Evolutionary conservation across 1,284 basidiomycete genomes (phyloP), one percentile per base, ranked within the genome.

Genomic region (Mycosarcoma maydis): DNA sequence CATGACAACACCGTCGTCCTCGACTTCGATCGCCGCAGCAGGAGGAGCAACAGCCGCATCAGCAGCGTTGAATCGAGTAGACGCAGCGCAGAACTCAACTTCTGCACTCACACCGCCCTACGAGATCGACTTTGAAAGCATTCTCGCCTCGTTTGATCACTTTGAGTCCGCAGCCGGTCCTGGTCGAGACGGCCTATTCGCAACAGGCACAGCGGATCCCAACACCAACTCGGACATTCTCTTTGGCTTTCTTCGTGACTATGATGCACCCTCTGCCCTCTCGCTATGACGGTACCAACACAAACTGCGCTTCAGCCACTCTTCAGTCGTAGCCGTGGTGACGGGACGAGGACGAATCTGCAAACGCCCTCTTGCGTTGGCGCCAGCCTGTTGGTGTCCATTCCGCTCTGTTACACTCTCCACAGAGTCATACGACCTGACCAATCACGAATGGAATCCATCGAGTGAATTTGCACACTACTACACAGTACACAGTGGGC

Each of bases 101-200:
- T 19, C 51, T 4, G 48, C 36, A 14, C n/a, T 32, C 14, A 51
- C 48, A 9, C 37, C 49, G 22, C 56, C 56, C 10, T 58, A 58
- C 49, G 56, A 58, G 48, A 51, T 58, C 19, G 56, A 58, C 27
- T 58, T 58, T 16, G 56, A 58, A 17, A 43, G 40, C 38, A 58
- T 58, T n/a, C 43, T 58, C 4, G 41, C 56, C 13, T 58, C 56
- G 8, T 58, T 58, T 17, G 56, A 58, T 13, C 47, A 49, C 4
- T 51, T 58, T 16, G 56, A 58, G 9, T 20, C 47, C 14, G n/a
- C 54, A 8, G 29, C 33, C 16, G 54, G 36, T 14, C 27, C 27
- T 1, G 46, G 33, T 0, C 17, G 7, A 6, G 46, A 38, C 2
- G 41, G 41, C 22, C 26, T 52, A 10, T 37, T 39, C 32, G 11